These are phyloP conservation scores for Crithidia expoeki DNA, from an alignment of 208 protist species.

Conservation along the genomic window DNA sequence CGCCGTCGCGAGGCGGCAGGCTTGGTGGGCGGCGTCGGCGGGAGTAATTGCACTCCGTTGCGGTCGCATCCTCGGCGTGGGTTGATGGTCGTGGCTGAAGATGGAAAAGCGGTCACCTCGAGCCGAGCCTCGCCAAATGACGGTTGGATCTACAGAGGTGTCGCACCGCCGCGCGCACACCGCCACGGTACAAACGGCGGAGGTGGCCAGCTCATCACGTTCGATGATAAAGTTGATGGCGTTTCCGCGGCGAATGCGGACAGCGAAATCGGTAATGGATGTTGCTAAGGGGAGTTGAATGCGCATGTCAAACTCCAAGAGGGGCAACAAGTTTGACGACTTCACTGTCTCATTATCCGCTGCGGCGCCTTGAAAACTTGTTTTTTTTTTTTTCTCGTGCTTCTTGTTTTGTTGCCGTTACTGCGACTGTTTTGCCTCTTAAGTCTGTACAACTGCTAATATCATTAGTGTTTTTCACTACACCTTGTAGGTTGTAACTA, in stretches of 20 bases:
- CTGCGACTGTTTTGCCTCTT: neutral
- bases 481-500: neutral
- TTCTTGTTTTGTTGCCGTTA: too few relatives aligned
- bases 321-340: neutral
- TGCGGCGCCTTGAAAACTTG: neutral
- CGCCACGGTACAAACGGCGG: conserved; percentile 29
- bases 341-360: neutral
- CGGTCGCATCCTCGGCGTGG: conserved; percentile 38
- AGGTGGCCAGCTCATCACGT: conserved; percentile 15
- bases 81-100: conserved; percentile 44
- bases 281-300: conserved; percentile 17
- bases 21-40: neutral
- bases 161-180: conserved; percentile 28
- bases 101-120: conserved; percentile 23
- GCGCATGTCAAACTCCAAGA: neutral
- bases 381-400: neutral
- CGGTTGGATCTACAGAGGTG: conserved; percentile 22
- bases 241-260: neutral
- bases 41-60: neutral
- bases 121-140: conserved; percentile 4
- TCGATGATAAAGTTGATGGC: conserved; percentile 8
- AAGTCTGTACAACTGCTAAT: conserved; percentile 14
- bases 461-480: conserved; percentile 9
- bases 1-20: conserved; percentile 14
- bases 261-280: conserved; percentile 4